Evolutionary conservation across 2,329 filamentous ascomycete species (phyloP).

Genomic region (Lecanicillium sp.): DNA sequence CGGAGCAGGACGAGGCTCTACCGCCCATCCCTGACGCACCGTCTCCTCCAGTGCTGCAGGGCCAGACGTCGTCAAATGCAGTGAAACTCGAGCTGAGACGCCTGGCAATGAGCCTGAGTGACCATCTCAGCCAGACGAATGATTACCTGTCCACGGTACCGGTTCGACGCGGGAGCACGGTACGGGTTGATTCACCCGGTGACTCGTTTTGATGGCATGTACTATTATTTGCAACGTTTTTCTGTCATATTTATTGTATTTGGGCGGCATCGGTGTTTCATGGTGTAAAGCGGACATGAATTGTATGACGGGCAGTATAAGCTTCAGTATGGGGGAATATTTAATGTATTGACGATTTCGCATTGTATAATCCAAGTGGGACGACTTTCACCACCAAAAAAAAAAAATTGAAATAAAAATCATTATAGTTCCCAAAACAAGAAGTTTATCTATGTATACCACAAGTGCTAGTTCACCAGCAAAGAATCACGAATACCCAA

Average conservation of each 20-base stretch:
- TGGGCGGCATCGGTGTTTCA: too few relatives aligned
- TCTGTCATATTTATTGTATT: neutral
- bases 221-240: neutral
- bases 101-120: conserved; percentile 39
- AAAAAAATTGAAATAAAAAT: too few relatives aligned
- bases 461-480: too few relatives aligned
- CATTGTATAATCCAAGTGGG: too few relatives aligned
- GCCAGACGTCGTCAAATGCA: conserved; percentile 40
- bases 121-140: conserved; percentile 39
- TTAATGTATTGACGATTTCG: too few relatives aligned
- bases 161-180: conserved; percentile 23
- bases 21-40: conserved; percentile 37
- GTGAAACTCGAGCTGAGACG: conserved; percentile 42
- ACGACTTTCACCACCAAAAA: too few relatives aligned
- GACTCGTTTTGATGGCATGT: conserved; percentile 8
- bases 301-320: too few relatives aligned
- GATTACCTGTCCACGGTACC: conserved; percentile 33
- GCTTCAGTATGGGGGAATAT: too few relatives aligned
- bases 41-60: conserved; percentile 44
- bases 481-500: conserved; percentile 24
- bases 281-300: too few relatives aligned
- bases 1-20: conserved; percentile 15
- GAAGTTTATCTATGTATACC: too few relatives aligned
- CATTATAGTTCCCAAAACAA: too few relatives aligned
- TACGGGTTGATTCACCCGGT: conserved; percentile 17